Conservation (phyloP, 2,329 filamentous ascomycete species). For the Trichophyton rubrum region DNA sequence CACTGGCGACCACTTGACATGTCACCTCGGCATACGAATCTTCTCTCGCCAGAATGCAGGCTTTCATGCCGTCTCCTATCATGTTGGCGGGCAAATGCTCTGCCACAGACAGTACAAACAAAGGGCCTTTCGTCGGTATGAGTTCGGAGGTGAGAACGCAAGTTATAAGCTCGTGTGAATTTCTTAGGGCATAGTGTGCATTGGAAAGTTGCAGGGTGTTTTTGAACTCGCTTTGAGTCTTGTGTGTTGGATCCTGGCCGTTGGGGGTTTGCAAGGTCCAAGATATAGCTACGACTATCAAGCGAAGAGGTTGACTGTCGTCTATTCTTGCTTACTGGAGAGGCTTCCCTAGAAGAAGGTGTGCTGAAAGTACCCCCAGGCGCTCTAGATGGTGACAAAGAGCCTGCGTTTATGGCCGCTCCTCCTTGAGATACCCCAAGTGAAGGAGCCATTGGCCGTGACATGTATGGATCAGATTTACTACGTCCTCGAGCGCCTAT, state of each 20-base stretch:
- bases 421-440: constrained; percentile 20
- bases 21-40: constrained; percentile 90
- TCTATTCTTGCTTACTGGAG: constrained; percentile 31
- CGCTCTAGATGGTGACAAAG: constrained; percentile 32
- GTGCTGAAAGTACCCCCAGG: constrained; percentile 26
- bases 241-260: constrained; percentile 53
- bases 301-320: constrained; percentile 37
- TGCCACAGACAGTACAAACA: constrained; percentile 91
- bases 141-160: constrained; percentile 86
- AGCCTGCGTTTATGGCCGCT: constrained; percentile 23
- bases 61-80: constrained; percentile 96
- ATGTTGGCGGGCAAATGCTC: constrained; percentile 93
- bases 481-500: constrained; percentile 43
- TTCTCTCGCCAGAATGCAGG: constrained; percentile 93
- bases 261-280: constrained; percentile 79
- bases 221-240: constrained; percentile 74
- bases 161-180: constrained; percentile 91
- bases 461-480: constrained; percentile 45
- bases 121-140: constrained; percentile 97
- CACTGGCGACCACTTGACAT: constrained; percentile 72
- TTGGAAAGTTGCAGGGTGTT: constrained; percentile 94
- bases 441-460: constrained; percentile 26
- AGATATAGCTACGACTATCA: constrained; percentile 61
- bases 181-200: constrained; percentile 87
- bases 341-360: constrained; percentile 33